Evolutionary conservation across 768 basidiomycete species (phyloP), one percentile per base, ranked within the genome.

Genomic region (Leccinum rimulosum): DNA sequence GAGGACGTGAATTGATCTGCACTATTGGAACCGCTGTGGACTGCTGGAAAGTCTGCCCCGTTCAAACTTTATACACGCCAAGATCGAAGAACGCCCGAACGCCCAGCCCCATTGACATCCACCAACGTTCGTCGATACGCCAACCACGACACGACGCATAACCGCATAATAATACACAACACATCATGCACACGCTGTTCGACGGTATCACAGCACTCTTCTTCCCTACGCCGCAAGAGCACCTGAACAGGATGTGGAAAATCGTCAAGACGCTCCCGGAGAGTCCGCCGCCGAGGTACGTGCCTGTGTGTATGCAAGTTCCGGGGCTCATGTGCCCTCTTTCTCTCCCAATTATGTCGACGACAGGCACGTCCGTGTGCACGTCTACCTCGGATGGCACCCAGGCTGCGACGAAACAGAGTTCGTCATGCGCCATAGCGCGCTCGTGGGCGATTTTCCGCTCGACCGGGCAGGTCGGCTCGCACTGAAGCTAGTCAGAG

Each of bases 311-410:
- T 43, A 6, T 11, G 4, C 22, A 10, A 14, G 28, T 30, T 15
- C 49, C 10, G 49, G 17, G 3, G 4, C 17, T 36, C n/a, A 11
- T 31, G 19, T 0, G n/a, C 15, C 15, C 19, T 15, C 3, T 9
- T 4, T 11, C 4, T 43, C 40, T 19, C n/a, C 7, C 22, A 22
- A 22, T 22, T 17, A 11, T 19, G 14, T 14, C 1, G n/a, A 43
- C 40, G 7, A 43, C 43, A 69, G 68, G 56, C 71, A 74, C 47
- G 64, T 73, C 52, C 72, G 72, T 30, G 73, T 73, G 5, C 72
- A 73, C 25, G 53, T 73, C 22, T 73, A 70, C 40, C 50, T 68
- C 22, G 71, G 63, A 5, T 73, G 73, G 73, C 33, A 53, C 7
- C 67, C 61, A 0, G 73, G 71, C 17, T 64, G 61, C 27, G 71